Evolutionary conservation across 2,329 filamentous ascomycete species (phyloP).

Genomic region (Colletotrichum orbiculare): DNA sequence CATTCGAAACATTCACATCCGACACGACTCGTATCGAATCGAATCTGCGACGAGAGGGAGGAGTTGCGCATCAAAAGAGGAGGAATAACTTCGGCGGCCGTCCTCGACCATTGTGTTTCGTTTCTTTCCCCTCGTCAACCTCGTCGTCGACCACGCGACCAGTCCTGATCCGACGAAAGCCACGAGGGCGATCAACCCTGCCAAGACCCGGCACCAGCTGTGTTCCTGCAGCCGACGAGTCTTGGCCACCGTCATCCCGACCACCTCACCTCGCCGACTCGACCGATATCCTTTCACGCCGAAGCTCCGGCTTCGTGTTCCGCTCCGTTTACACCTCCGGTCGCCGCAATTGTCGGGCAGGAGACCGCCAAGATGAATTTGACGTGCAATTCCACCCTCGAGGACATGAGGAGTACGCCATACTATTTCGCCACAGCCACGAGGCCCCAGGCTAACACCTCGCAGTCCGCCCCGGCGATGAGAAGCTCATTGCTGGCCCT

Average conservation of each 20-base stretch:
- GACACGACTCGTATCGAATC: background rate
- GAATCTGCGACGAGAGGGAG: too few species aligned
- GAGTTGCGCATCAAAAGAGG: slow-evolving; percentile 2
- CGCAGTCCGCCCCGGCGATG: slow-evolving; percentile 56
- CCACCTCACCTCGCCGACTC: slow-evolving; percentile 6
- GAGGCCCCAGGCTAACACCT: slow-evolving; percentile 9
- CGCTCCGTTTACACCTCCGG: background rate
- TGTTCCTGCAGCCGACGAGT: slow-evolving; percentile 32
- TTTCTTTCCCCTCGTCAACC: background rate
- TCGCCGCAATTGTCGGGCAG: background rate
- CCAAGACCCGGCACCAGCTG: slow-evolving; percentile 32
- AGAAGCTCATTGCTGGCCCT: slow-evolving; percentile 57
- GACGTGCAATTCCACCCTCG: slow-evolving; percentile 56
- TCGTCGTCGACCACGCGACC: slow-evolving; percentile 9
- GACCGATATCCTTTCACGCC: background rate
- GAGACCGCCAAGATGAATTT: slow-evolving; percentile 45
- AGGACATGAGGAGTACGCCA: slow-evolving; percentile 55
- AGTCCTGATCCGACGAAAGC: background rate
- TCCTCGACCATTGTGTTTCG: background rate
- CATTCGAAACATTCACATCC: background rate
- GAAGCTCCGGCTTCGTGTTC: background rate
- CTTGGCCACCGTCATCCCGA: slow-evolving; percentile 28
- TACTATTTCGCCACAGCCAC: background rate
- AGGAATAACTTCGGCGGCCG: slow-evolving; percentile 4
- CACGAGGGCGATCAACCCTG: slow-evolving; percentile 27